These are phyloP conservation scores for Paraglomus occultum DNA, from an alignment of 192 early-diverging fungal species.

Conservation along the genomic window DNA sequence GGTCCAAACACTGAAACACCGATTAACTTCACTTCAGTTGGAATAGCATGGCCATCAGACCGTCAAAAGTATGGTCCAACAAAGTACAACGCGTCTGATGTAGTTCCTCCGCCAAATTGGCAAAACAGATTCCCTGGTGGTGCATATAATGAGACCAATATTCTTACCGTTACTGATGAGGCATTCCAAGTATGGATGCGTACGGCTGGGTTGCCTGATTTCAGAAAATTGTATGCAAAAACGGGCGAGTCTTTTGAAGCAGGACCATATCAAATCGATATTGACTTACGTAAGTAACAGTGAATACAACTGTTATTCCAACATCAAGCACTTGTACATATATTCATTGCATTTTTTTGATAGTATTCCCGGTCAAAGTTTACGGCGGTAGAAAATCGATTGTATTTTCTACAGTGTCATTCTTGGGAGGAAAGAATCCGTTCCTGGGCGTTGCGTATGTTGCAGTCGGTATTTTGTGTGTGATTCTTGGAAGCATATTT, in stretches of 20 bases:
- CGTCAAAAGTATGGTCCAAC: constrained; percentile 62
- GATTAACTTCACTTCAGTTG: constrained; percentile 57
- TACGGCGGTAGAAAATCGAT: constrained; percentile 96
- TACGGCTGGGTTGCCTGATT: constrained; percentile 91
- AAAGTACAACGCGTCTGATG: constrained; percentile 45
- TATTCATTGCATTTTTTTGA: background rate
- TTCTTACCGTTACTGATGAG: constrained; percentile 62
- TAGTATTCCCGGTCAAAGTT: constrained; percentile 80
- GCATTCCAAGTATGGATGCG: constrained; percentile 99
- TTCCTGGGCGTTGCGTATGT: constrained; percentile 97
- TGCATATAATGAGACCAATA: constrained; percentile 47
- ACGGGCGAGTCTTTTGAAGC: constrained; percentile 59
- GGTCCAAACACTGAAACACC: constrained; percentile 35
- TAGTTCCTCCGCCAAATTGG: constrained; percentile 92
- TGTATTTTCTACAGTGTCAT: constrained; percentile 90
- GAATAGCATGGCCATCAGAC: constrained; percentile 91
- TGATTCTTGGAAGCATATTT: constrained; percentile 85
- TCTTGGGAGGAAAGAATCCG: constrained; percentile 96
- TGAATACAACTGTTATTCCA: background rate
- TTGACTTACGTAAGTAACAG: constrained; percentile 67
- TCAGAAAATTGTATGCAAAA: constrained; percentile 91
- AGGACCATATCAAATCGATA: constrained; percentile 73
- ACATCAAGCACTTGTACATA: background rate
- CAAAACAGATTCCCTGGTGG: constrained; percentile 53
- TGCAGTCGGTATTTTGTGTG: constrained; percentile 87